Evolutionary conservation across 2,329 filamentous ascomycete species (phyloP), one percentile per base, ranked within the genome.

Genomic region (Phialocephala sp.): DNA sequence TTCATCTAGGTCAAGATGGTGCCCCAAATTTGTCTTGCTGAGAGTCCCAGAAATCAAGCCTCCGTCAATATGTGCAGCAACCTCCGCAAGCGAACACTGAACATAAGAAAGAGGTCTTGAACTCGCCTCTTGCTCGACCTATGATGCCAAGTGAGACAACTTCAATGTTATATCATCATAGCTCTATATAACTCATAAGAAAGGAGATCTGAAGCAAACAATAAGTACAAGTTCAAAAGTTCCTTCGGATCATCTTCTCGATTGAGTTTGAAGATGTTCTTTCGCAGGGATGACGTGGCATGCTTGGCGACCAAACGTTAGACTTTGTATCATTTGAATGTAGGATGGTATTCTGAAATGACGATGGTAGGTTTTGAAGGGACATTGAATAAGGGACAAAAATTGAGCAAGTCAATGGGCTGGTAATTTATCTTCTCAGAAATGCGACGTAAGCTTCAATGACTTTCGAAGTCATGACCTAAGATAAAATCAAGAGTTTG

Each of bases 221-320:
- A 93, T 67, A 94, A 82, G 54, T 87, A 83, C 90, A 90, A 93
- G 79, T 94, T 94, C 76, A 93, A 86, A 68, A 89, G 85, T 74
- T 91, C 86, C 63, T 84, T 84, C 4, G 91, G 91, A 66, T 91
- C 90, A 65, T 85, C 85, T 58, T 88, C 81, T 68, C 90, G 77
- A 73, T 86, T 84, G 67, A 89, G 78, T 72, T 82, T 85, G 80
- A 92, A 93, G 73, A 92, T 80, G 72, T 86, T 85, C 77, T 85
- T 80, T 3, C 5, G 45, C 45, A 8, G 45, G 45, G 45, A 50
- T 50, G 45, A 27, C 45, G 20, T 50, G 45, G 45, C 45, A n/a
- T 27, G 8, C 45, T 50, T 50, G 20, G 45, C 45, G 20, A 14
- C 6, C n/a, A n/a, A n/a, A n/a, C n/a, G n/a, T n/a, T n/a, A n/a